Evolutionary conservation across 768 basidiomycete genomes (phyloP).

Genomic region (Antrodiella citrinella): DNA sequence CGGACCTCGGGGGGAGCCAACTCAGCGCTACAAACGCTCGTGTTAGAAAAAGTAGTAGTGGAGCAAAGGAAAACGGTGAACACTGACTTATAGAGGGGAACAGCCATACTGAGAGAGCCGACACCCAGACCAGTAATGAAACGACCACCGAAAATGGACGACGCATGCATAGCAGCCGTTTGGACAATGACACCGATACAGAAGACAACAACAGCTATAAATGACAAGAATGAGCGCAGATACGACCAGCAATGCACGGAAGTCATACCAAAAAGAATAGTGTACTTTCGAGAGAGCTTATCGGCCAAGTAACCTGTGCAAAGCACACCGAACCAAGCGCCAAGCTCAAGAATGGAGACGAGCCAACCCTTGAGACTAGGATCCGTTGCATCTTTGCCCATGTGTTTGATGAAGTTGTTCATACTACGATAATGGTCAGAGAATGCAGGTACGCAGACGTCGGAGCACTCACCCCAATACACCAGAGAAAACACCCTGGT

Average conservation of each 20-base stretch:
- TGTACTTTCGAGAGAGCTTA: conserved; percentile 65
- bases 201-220: conserved; percentile 18
- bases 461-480: conserved; percentile 54
- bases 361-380: conserved; percentile 59
- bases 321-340: conserved; percentile 72
- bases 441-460: too few relatives aligned
- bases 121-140: conserved; percentile 78
- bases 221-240: background rate
- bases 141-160: conserved; percentile 65
- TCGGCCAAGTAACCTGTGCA: conserved; percentile 68
- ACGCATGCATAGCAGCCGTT: conserved; percentile 44
- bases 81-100: conserved; percentile 62
- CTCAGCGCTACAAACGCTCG: conserved; percentile 31
- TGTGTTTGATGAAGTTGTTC: conserved; percentile 42
- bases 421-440: too few relatives aligned
- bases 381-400: conserved; percentile 47
- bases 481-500: conserved; percentile 74
- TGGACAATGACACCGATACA: conserved; percentile 67
- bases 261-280: conserved; percentile 47
- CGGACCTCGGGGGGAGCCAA: conserved; percentile 77
- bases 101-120: conserved; percentile 76
- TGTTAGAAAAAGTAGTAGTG: background rate
- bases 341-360: conserved; percentile 65
- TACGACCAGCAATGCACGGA: background rate
- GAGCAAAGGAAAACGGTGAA: background rate